Conservation (phyloP, 768 basidiomycete genomes). For the Leucogyrophana mollusca region DNA sequence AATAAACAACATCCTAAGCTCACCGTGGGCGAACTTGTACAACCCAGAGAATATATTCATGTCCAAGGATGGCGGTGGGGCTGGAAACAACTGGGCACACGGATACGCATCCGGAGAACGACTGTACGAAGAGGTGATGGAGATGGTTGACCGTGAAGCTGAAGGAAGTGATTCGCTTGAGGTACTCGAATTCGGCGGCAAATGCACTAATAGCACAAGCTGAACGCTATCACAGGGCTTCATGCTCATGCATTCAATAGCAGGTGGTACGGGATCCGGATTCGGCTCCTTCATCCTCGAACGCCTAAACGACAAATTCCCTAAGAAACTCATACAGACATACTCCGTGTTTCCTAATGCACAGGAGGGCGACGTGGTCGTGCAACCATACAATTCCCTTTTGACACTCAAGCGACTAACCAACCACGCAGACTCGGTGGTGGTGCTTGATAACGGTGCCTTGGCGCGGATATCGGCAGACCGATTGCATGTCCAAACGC, state of each 20-base stretch:
- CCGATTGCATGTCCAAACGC: slow-evolving; percentile 82
- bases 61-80: slow-evolving; percentile 97
- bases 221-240: slow-evolving; percentile 68
- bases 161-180: slow-evolving; percentile 97
- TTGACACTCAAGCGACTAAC: slow-evolving; percentile 91
- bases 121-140: slow-evolving; percentile 95
- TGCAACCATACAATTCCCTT: slow-evolving; percentile 97
- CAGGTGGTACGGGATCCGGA: slow-evolving; percentile 97
- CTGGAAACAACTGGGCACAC: slow-evolving; percentile 98
- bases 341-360: slow-evolving; percentile 98
- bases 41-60: slow-evolving; percentile 98
- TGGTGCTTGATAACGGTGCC: slow-evolving; percentile 96
- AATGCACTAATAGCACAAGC: not conserved
- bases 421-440: slow-evolving; percentile 95
- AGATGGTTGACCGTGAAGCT: slow-evolving; percentile 98
- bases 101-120: slow-evolving; percentile 89
- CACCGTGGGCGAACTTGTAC: slow-evolving; percentile 85
- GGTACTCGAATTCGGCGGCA: slow-evolving; percentile 43
- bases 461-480: slow-evolving; percentile 91
- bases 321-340: slow-evolving; percentile 98
- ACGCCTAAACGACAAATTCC: slow-evolving; percentile 94
- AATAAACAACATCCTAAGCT: slow-evolving; percentile 90
- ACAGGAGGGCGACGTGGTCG: slow-evolving; percentile 93
- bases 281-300: slow-evolving; percentile 98
- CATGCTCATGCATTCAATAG: slow-evolving; percentile 98